These are phyloP conservation scores for Spathaspora hagerdaliae DNA, from an alignment of 805 yeast species.

Conservation along the genomic window DNA sequence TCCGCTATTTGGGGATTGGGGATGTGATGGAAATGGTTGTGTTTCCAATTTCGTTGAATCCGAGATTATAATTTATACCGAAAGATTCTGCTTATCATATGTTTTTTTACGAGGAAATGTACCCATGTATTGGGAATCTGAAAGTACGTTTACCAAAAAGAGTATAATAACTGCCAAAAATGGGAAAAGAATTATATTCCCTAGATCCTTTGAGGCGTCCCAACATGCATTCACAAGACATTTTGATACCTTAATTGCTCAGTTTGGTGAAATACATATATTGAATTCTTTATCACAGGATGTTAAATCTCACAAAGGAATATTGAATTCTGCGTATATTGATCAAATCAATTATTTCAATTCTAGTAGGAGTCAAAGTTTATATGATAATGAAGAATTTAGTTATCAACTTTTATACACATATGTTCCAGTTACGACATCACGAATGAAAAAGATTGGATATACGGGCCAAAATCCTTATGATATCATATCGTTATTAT, in stretches of 20 bases:
- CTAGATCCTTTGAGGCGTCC: slow-evolving; percentile 51
- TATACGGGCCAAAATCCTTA: slow-evolving; percentile 29
- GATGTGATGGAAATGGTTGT: slow-evolving; percentile 54
- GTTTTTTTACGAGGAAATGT: slow-evolving; percentile 50
- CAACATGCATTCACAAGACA: slow-evolving; percentile 49
- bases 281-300: slow-evolving; percentile 46
- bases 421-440: slow-evolving; percentile 26
- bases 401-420: slow-evolving; percentile 25
- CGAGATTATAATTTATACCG: slow-evolving; percentile 44
- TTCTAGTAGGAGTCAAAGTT: slow-evolving; percentile 15
- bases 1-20: slow-evolving; percentile 52
- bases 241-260: slow-evolving; percentile 43
- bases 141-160: slow-evolving; percentile 29
- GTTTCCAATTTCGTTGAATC: slow-evolving; percentile 51
- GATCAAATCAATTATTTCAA: slow-evolving; percentile 32
- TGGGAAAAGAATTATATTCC: slow-evolving; percentile 42
- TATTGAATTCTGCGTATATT: slow-evolving; percentile 36
- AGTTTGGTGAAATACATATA: slow-evolving; percentile 48
- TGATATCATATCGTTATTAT: slow-evolving; percentile 25
- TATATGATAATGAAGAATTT: slow-evolving; percentile 17
- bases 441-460: slow-evolving; percentile 32
- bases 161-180: slow-evolving; percentile 24
- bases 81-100: slow-evolving; percentile 39
- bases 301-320: slow-evolving; percentile 40
- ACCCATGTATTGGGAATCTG: slow-evolving; percentile 53